These are phyloP conservation scores for Emmonsiellopsis sp. DNA, from an alignment of 2,329 filamentous ascomycete genomes.

Conservation along the genomic window DNA sequence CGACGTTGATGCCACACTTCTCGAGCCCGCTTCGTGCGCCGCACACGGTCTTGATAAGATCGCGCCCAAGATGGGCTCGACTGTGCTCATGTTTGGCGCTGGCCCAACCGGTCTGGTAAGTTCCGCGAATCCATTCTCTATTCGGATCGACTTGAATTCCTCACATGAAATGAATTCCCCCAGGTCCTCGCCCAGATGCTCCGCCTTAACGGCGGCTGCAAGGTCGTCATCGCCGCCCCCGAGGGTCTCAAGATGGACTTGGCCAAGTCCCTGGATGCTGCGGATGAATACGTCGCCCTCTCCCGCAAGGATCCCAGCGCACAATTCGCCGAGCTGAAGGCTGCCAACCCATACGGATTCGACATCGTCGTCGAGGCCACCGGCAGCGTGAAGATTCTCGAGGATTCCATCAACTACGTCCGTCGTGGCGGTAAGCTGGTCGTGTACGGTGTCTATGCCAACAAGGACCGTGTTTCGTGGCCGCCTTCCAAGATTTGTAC, in stretches of 20 bases:
- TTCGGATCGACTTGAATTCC: too few species aligned
- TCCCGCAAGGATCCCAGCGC: constrained; percentile 42
- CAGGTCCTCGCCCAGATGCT: constrained; percentile 52
- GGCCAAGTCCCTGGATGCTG: constrained; percentile 41
- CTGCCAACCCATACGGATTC: constrained; percentile 61
- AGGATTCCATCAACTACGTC: constrained; percentile 62
- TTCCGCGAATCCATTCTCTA: not conserved
- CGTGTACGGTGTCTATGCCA: constrained; percentile 62
- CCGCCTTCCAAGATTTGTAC: constrained; percentile 61
- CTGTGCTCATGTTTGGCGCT: constrained; percentile 56
- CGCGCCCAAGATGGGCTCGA: constrained; percentile 52
- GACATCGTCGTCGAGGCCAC: constrained; percentile 65
- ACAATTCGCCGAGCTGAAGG: constrained; percentile 54
- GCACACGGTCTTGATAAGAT: constrained; percentile 61
- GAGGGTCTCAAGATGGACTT: constrained; percentile 62
- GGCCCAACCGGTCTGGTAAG: constrained; percentile 54
- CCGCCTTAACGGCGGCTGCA: constrained; percentile 56
- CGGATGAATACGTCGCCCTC: constrained; percentile 39
- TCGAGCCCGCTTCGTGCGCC: constrained; percentile 60
- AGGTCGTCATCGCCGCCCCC: constrained; percentile 60
- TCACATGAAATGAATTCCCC: not conserved
- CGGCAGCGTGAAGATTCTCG: constrained; percentile 58
- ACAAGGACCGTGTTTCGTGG: constrained; percentile 54
- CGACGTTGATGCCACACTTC: constrained; percentile 56
- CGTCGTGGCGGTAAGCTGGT: constrained; percentile 62